Evolutionary conservation across 2,329 filamentous ascomycete genomes (phyloP), one percentile per base, ranked within the genome.

Genomic region (Diaporthe ilicicola): DNA sequence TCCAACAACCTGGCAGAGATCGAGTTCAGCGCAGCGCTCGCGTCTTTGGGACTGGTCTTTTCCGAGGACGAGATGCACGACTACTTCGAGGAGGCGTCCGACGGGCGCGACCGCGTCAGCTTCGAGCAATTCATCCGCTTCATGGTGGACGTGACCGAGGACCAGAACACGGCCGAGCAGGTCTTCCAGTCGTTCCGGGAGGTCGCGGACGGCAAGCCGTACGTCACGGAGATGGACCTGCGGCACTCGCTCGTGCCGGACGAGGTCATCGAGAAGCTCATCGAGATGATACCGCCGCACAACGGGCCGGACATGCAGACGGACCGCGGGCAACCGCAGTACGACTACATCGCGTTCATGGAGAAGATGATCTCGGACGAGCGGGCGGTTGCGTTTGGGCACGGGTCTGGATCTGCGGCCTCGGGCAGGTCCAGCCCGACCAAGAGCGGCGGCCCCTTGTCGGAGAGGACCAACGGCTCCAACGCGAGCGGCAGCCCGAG

Each of bases 81-180:
- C 67, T 95, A 95, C 76, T 99, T 98, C 82, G 79, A 92, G 64
- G 93, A 95, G 67, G 97, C 95, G n/a, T 95, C 93, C 74, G 90
- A 89, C 46, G 94, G 90, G 44, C 89, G 86, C 74, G 92, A 91
- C 81, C 89, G 92, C 74, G 96, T 99, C 65, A 96, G 93, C 5
- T 99, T 99, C 79, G 96, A 99, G 84, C 95, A 98, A 82, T 99
- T 99, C 79, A 99, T 99, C 80, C 91, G 94, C 48, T 99, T 99
- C 87, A 99, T 99, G 96, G 96, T 99, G 59, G 94, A 97, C 76
- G 96, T 98, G 62, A 99, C 96, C 15, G 96, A 99, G 82, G 96
- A 99, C 79, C 96, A 99, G 83, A 98, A 99, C 81, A 98, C 95
- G 4, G 96, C 96, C 15, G 96, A 98, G 82, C 96, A 99, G 81